Base-by-base conservation (phyloP, 2,329 filamentous ascomycete genomes). In the Colletotrichum liriopes region DNA sequence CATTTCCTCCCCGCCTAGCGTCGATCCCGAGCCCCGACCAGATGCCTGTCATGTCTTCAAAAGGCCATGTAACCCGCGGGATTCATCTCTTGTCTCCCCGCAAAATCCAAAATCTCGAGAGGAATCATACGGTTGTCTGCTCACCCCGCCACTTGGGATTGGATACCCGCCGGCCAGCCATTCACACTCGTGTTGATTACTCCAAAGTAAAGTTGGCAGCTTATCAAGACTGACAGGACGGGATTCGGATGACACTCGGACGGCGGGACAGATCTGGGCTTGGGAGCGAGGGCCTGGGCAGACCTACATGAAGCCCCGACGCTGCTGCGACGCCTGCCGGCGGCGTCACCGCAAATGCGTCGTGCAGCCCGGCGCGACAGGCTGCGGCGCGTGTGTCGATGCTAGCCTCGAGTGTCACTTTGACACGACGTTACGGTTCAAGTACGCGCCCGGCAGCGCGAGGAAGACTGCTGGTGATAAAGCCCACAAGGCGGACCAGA, bases 341-440 rank as follows among this genome's bases (percentile, higher is more conserved):
- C 66, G 65, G 61, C 71, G 67, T 49, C 71, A 71, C 45, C 71
- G 71, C 37, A 70, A 58, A 32, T 70, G 71, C 43, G 61, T 73
- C 49, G 65, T 69, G 3, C 71, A 69, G 18, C 60, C 65, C 47
- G 65, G 61, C 23, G 71, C 65, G 16, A 56, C 66, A 18, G 41
- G 66, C 6, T 73, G 71, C 55, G 65, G 60, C 47, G 71, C 66
- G 47, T 73, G 71, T 29, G 32, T 56, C 32, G 71, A 73, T 18
- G 59, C 65, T 8, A 60, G 65, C 16, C 47, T 70, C 32, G 60
- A 70, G 11, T 73, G 71, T 52, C 60, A 56, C 49, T 70, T 73
- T 49, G 65, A 69, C 41, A 61, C 66, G 18, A 61, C 56, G 8
- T 43, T 73, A 29, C 65, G 60, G n/a, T 73, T 73, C 29, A 70